Evolutionary conservation across 768 basidiomycete species (phyloP).

Genomic region (Trametes maxima): DNA sequence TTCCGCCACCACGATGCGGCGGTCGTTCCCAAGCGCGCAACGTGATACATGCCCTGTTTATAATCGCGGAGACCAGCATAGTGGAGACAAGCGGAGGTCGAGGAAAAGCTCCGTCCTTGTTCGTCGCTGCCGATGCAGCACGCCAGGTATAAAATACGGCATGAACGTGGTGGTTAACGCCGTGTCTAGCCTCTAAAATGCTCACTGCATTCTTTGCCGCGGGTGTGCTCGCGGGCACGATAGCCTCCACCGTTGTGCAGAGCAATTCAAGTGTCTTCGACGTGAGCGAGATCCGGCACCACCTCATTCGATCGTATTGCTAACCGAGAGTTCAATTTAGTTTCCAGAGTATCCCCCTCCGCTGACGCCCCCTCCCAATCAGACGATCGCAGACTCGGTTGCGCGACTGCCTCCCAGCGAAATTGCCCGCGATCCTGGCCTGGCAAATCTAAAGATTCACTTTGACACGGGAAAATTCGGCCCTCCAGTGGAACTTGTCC

Average conservation of each 20-base stretch:
- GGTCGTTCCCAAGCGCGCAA: constrained; percentile 1
- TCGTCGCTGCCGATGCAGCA: too few species aligned
- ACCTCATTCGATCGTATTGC: neutral
- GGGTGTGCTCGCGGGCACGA: neutral
- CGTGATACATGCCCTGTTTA: neutral
- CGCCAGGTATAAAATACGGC: neutral
- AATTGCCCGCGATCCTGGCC: neutral
- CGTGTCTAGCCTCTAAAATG: neutral
- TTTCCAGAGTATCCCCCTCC: constrained; percentile 26
- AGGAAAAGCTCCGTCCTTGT: neutral
- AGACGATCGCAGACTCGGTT: constrained; percentile 12
- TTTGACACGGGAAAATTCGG: constrained; percentile 24
- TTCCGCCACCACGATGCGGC: neutral
- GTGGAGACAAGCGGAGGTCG: neutral
- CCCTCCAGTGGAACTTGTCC: constrained; percentile 21
- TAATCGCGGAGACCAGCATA: neutral
- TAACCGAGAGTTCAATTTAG: neutral
- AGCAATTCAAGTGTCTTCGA: constrained; percentile 19
- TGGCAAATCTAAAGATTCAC: constrained; percentile 7
- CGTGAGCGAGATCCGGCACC: neutral
- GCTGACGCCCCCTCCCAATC: constrained; percentile 17
- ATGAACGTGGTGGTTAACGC: neutral
- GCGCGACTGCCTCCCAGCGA: constrained; percentile 8
- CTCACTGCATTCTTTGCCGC: neutral
- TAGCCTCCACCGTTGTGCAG: neutral